Conservation (phyloP, 2,329 filamentous ascomycete species). For the Aspergillus jensenii region DNA sequence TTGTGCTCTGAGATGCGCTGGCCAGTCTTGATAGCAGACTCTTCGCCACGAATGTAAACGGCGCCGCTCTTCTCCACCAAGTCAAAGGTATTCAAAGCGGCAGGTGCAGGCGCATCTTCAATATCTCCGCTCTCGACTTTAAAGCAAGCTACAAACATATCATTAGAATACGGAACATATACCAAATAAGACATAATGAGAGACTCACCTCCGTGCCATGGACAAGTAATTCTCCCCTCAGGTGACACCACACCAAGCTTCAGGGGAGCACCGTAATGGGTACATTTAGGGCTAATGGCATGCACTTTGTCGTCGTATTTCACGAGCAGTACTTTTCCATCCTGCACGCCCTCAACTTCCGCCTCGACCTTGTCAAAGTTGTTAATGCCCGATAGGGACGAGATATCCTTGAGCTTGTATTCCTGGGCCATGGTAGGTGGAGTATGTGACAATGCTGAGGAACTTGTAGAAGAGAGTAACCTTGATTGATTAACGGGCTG, state of each 20-base stretch:
- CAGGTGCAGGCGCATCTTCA: slow-evolving; percentile 88
- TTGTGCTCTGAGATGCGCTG: slow-evolving; percentile 72
- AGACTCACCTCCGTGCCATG: slow-evolving; percentile 85
- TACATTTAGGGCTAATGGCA: slow-evolving; percentile 79
- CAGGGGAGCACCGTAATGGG: slow-evolving; percentile 88
- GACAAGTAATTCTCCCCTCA: slow-evolving; percentile 82
- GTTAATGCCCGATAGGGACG: slow-evolving; percentile 67
- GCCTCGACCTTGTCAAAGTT: slow-evolving; percentile 83
- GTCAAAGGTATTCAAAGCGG: slow-evolving; percentile 80
- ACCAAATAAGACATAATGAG: not conserved
- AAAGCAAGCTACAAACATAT: slow-evolving; percentile 73
- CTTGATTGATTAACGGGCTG: not conserved
- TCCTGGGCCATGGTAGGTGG: slow-evolving; percentile 37
- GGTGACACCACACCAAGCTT: slow-evolving; percentile 80
- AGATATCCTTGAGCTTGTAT: slow-evolving; percentile 69
- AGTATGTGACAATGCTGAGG: not conserved
- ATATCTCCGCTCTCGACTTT: slow-evolving; percentile 86
- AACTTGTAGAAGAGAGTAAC: slow-evolving; percentile 8
- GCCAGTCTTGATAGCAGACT: slow-evolving; percentile 73
- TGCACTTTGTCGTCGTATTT: slow-evolving; percentile 75
- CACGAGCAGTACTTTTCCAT: slow-evolving; percentile 80
- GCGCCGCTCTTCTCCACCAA: slow-evolving; percentile 77
- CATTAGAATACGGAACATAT: not conserved
- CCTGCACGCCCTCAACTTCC: slow-evolving; percentile 85
- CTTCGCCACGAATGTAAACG: slow-evolving; percentile 80